A percentile compares a stretch with the other conserved stretches of the same genome.
Conservation (phyloP, 805 yeast species). For the Lachancea sp. region DNA sequence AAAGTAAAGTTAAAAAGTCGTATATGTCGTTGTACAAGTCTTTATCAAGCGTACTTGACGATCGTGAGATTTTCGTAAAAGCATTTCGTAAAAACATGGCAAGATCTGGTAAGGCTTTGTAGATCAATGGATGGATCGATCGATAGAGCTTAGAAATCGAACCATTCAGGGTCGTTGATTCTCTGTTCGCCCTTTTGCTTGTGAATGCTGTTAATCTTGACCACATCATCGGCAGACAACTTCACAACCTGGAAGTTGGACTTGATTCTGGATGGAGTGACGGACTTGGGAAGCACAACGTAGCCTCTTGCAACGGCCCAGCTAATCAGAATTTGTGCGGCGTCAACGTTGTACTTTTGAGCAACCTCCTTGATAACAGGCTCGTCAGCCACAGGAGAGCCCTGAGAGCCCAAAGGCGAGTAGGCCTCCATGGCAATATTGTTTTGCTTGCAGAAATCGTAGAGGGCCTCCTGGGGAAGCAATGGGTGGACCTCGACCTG, state of each 20-base stretch:
- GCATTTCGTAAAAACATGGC: background rate
- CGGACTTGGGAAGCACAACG: constrained; percentile 48
- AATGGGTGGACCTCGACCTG: constrained; percentile 76
- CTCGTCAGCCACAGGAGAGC: constrained; percentile 47
- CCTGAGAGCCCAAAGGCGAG: constrained; percentile 65
- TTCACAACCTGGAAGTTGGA: constrained; percentile 31
- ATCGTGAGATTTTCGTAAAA: too few relatives aligned
- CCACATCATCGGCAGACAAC: constrained; percentile 35
- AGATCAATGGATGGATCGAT: background rate
- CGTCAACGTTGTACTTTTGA: constrained; percentile 32
- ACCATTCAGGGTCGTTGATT: constrained; percentile 25
- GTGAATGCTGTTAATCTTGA: constrained; percentile 24
- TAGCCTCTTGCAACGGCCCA: constrained; percentile 56
- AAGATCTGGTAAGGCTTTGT: background rate
- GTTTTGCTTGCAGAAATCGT: constrained; percentile 45
- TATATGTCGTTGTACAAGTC: too few relatives aligned
- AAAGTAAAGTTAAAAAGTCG: background rate
- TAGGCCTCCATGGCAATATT: constrained; percentile 63
- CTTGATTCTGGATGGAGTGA: constrained; percentile 39
- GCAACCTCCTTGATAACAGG: constrained; percentile 40
- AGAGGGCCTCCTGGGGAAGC: constrained; percentile 56
- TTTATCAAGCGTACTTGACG: too few relatives aligned
- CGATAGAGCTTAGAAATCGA: constrained; percentile 12
- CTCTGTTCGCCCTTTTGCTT: constrained; percentile 30
- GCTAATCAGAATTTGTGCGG: constrained; percentile 49